Base-by-base conservation (phyloP, 108 stramenopile species). In the Epipyxis sp. region DNA sequence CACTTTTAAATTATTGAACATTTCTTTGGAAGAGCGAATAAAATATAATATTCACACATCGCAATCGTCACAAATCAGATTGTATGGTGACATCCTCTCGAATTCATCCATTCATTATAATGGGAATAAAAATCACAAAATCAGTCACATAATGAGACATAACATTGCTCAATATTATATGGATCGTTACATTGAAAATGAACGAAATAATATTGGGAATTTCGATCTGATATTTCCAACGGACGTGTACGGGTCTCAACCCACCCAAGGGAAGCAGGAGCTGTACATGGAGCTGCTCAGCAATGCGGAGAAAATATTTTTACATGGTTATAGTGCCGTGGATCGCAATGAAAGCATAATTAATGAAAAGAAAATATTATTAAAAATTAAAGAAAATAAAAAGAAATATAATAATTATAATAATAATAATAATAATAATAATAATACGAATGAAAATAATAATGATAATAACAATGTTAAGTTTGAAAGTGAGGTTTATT, bases 1-100 rank as follows among this genome's bases (percentile, higher is more conserved):
- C 42, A 35, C 80, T 13, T 29, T 80, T 20, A 1, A 59, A 59
- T 50, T 80, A 37, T 25, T 65, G 13, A 3, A 65, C 34, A 10
- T 65, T 29, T 6, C 3, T 37, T 32, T 32, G 6, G 61, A 65
- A 29, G 61, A 65, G 34, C 3, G 25, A 6, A 10, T 13, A 10
- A 65, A 65, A 65, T 3, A 37, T 16, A 29, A 3, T 32, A 16
- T 29, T 10, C 10, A 3, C 27, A 32, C 61, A 6, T 32, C 35
- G 25, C 6, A 32, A 3, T 6, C 20, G 3, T 10, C 61, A 65
- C 61, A 65, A 32, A 29, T 65, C 13, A 29, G 61, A 35, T 32
- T 65, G 25, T 65, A 65, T 37, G 61, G 61, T 6, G 61, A 65
- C 25, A 10, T 65, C 34, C 34, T 65, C 3, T 29, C 61, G 34